phyloP scores from a whole-genome alignment of 768 basidiomycete genomes.

The Trametes cingulata region DNA sequence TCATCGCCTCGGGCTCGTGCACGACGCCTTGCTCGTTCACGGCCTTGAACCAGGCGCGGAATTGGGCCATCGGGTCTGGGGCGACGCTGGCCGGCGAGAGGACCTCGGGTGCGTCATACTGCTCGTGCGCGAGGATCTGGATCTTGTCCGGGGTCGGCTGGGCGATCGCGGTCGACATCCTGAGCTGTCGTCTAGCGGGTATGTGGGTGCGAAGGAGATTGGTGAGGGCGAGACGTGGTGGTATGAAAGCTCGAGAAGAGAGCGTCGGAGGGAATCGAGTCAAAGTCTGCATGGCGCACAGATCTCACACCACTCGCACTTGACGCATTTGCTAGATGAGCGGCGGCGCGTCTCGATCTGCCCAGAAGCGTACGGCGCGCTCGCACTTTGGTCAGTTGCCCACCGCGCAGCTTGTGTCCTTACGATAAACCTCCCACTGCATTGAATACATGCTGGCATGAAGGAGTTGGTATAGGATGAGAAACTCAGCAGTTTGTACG shows the following conservation, averaged over 20 bases:
- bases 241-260: not conserved
- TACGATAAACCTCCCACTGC: too few species aligned
- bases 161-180: slow-evolving; percentile 36
- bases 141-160: slow-evolving; percentile 54
- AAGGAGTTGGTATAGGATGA: too few species aligned
- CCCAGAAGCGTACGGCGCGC: not conserved
- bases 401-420: too few species aligned
- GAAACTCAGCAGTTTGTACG: too few species aligned
- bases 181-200: not conserved
- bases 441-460: too few species aligned
- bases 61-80: slow-evolving; percentile 79
- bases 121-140: slow-evolving; percentile 70
- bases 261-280: slow-evolving; percentile 3
- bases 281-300: slow-evolving; percentile 12
- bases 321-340: not conserved
- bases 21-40: slow-evolving; percentile 56
- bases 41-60: slow-evolving; percentile 82
- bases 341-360: not conserved
- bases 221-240: not conserved
- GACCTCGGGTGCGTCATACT: slow-evolving; percentile 70
- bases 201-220: not conserved
- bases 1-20: slow-evolving; percentile 88
- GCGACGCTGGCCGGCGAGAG: slow-evolving; percentile 62
- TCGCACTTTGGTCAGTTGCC: too few species aligned
- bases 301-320: not conserved